A percentile compares a stretch with the other conserved stretches of the same genome.
These are phyloP conservation scores for Phytopythium helicoides DNA, from an alignment of 352 stramenopile genomes.

Conservation along the genomic window DNA sequence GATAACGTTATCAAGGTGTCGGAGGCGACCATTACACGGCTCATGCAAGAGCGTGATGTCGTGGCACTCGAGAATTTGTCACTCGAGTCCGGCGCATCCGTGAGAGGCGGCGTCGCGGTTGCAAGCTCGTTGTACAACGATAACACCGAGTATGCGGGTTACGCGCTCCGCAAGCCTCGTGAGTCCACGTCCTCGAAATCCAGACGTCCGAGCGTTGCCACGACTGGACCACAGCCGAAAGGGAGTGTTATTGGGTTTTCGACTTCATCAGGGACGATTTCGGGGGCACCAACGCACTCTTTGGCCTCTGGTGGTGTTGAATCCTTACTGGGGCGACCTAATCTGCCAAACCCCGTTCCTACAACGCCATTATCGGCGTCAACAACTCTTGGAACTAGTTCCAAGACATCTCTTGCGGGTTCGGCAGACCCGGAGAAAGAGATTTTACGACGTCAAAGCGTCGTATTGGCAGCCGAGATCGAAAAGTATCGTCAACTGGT, in stretches of 20 bases:
- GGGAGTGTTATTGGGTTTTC: not conserved
- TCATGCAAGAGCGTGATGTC: slow-evolving; percentile 48
- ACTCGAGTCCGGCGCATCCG: slow-evolving; percentile 6
- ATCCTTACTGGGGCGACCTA: not conserved
- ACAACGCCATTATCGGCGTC: not conserved
- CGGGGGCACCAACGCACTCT: not conserved
- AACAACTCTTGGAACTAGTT: no score
- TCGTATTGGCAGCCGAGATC: slow-evolving; percentile 28
- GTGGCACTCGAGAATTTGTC: slow-evolving; percentile 32
- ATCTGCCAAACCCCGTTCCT: not conserved
- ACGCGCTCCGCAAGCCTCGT: slow-evolving; percentile 4
- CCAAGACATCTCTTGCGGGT: not conserved
- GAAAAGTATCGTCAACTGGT: slow-evolving; percentile 42
- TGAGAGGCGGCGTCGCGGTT: not conserved
- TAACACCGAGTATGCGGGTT: slow-evolving; percentile 3
- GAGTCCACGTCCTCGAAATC: not conserved
- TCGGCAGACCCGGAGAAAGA: slow-evolving; percentile 24
- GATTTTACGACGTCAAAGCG: slow-evolving; percentile 31
- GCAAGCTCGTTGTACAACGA: not conserved
- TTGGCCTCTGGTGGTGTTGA: not conserved
- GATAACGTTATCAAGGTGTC: slow-evolving; percentile 55
- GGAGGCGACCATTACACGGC: slow-evolving; percentile 45
- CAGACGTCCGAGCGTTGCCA: not conserved
- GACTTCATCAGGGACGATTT: not conserved
- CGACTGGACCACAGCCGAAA: not conserved